Evolutionary conservation across 495 filamentous ascomycete genomes (phyloP).

Genomic region (Penicillium verhagenii): DNA sequence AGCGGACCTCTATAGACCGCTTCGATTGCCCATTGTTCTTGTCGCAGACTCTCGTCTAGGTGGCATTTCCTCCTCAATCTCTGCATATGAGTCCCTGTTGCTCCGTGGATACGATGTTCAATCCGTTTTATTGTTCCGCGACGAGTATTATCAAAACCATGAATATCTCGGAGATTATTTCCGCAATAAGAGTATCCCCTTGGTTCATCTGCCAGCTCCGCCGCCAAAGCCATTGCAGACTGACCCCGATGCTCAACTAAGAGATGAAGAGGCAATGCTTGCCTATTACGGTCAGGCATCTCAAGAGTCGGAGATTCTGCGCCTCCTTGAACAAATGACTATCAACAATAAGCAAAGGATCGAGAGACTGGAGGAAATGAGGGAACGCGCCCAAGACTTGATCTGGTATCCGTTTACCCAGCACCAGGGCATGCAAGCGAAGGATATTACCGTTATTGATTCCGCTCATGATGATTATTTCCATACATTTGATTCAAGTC

Average conservation of each 20-base stretch:
- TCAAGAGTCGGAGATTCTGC: constrained; percentile 34
- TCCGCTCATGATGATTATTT: constrained; percentile 75
- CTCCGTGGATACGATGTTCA: constrained; percentile 74
- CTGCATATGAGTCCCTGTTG: constrained; percentile 69
- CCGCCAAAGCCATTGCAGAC: constrained; percentile 36
- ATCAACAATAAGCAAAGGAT: constrained; percentile 52
- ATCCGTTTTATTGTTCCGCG: constrained; percentile 60
- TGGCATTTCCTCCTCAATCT: constrained; percentile 72
- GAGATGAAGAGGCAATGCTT: constrained; percentile 54
- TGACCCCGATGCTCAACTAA: constrained; percentile 30
- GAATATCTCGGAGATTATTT: constrained; percentile 65
- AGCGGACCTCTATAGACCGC: constrained; percentile 68
- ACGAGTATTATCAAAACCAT: constrained; percentile 61
- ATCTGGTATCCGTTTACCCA: constrained; percentile 88
- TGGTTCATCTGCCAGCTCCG: constrained; percentile 52
- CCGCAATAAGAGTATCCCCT: constrained; percentile 51
- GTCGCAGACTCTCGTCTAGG: constrained; percentile 69
- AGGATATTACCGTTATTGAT: constrained; percentile 68
- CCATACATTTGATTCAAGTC: constrained; percentile 47
- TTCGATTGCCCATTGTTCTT: constrained; percentile 69
- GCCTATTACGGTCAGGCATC: constrained; percentile 53
- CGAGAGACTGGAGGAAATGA: constrained; percentile 56
- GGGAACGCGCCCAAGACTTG: constrained; percentile 48
- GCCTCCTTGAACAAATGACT: constrained; percentile 47
- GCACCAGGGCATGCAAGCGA: constrained; percentile 56